A percentile compares a stretch with the other conserved stretches of the same genome.
These are phyloP conservation scores for Digitaria exilis DNA, from an alignment of 202 grass and related monocot species.

Conservation along the genomic window DNA sequence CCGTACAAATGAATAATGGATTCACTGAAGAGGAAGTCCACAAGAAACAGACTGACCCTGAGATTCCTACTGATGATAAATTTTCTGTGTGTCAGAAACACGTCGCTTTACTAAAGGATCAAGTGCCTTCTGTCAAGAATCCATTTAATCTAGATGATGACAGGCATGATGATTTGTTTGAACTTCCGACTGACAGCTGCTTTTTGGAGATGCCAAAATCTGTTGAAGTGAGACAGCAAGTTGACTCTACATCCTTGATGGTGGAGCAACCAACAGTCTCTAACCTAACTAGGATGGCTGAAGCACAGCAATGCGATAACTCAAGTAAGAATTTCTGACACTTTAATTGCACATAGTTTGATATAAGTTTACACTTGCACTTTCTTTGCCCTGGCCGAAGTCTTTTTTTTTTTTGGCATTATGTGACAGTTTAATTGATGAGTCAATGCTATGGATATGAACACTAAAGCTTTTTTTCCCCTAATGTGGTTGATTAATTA, in stretches of 20 bases:
- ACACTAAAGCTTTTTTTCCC: background rate
- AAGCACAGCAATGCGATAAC: constrained; percentile 23
- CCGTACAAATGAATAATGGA: constrained; percentile 6
- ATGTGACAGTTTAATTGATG: background rate
- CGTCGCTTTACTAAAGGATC: constrained; percentile 18
- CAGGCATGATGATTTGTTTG: constrained; percentile 61
- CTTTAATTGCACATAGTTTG: constrained; percentile 1
- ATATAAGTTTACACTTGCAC: background rate
- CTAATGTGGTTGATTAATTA: constrained; percentile 33
- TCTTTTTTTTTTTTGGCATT: background rate
- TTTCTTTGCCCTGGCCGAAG: background rate
- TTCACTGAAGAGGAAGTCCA: constrained; percentile 28
- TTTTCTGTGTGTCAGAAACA: constrained; percentile 35
- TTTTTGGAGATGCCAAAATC: constrained; percentile 32
- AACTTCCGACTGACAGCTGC: constrained; percentile 42
- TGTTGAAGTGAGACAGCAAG: constrained; percentile 35
- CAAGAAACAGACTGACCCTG: constrained; percentile 23
- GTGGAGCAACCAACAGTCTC: constrained; percentile 23
- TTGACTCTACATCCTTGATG: constrained; percentile 28
- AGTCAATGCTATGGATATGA: background rate
- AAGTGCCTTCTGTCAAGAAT: constrained; percentile 39
- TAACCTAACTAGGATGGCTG: constrained; percentile 27
- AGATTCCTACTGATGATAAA: constrained; percentile 21
- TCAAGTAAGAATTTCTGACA: constrained; percentile 51
- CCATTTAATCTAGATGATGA: constrained; percentile 50